Base-by-base conservation (phyloP, 2,329 filamentous ascomycete species). In the Orbilia javanica region DNA sequence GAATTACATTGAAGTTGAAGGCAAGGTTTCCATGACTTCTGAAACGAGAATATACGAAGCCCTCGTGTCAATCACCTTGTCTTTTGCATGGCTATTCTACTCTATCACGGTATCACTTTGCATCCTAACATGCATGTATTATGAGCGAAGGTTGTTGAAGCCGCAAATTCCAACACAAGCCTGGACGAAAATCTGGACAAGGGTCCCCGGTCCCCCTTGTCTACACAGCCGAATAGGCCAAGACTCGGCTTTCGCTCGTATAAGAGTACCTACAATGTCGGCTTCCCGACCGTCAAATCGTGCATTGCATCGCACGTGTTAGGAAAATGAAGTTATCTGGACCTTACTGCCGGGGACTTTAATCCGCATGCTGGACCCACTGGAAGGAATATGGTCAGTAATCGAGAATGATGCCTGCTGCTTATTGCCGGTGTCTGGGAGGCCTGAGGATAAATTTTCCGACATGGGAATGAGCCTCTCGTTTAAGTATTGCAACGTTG, bases 401-500 rank as follows among this genome's bases (percentile, higher is more conserved):
- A 27, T 25, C 8, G 22, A 6, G 29, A 31, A 31, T 22, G 18
- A 29, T 29, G 25, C 25, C 25, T 15, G n/a, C 18, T 22, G 29
- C 52, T 57, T 34, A 57, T n/a, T 36, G 50, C 29, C 13, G 52
- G 27, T 57, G 52, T 22, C 27, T 44, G 27, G 50, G 27, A 53
- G 20, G 46, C 50, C 25, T 53, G 50, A 4, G 50, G 50, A n/a
- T 31, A 53, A 53, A 53, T 11, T 10, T 53, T 53, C 25, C 50
- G 50, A 53, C 50, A 31, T 1, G 25, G 25, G 50, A 22, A 53
- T 15, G 8, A 13, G 27, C 25, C 20, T 52, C 48, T 52, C 48
- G 48, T 27, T 53, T 53, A 53, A 31, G 25, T 18, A 20, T 34
- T 55, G 52, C 36, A 55, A 55, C 52, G 15, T 55, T 34, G 52